A percentile compares a stretch with the other conserved stretches of the same genome.
phyloP scores from a whole-genome alignment of 768 basidiomycete genomes.

The Antrodiella citrinella region DNA sequence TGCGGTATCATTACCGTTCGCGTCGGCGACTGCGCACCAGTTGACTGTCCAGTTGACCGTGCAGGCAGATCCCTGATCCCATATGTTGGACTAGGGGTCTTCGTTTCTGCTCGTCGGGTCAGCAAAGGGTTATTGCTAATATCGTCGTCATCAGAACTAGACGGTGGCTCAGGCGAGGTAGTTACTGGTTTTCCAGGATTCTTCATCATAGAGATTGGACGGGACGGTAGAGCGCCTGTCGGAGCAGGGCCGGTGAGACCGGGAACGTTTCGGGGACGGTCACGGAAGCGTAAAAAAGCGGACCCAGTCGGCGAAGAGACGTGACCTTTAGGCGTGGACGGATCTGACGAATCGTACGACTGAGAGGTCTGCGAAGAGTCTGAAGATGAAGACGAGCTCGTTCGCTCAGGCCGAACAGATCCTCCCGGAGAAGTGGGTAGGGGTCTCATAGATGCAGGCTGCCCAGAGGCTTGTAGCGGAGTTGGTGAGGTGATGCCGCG shows the following conservation, averaged over 20 bases:
- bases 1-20: not conserved
- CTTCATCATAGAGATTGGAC: not conserved
- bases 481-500: constrained; percentile 21
- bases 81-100: constrained; percentile 10
- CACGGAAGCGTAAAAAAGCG: not conserved
- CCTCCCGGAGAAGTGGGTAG: not conserved
- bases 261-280: constrained; percentile 5
- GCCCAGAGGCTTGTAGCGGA: not conserved
- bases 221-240: constrained; percentile 1
- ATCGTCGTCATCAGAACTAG: constrained; percentile 11
- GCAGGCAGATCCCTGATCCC: constrained; percentile 7
- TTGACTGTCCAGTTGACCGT: constrained; percentile 1
- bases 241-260: not conserved
- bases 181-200: not conserved
- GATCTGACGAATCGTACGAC: not conserved
- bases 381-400: not conserved
- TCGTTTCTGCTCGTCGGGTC: not conserved
- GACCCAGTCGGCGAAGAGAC: not conserved
- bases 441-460: not conserved
- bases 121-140: constrained; percentile 10
- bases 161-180: not conserved
- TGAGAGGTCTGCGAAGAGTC: not conserved
- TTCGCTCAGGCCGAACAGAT: not conserved
- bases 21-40: not conserved
- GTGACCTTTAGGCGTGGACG: no score